phyloP scores from a whole-genome alignment of 345 rosid genomes.

The Limnanthes douglasii region DNA sequence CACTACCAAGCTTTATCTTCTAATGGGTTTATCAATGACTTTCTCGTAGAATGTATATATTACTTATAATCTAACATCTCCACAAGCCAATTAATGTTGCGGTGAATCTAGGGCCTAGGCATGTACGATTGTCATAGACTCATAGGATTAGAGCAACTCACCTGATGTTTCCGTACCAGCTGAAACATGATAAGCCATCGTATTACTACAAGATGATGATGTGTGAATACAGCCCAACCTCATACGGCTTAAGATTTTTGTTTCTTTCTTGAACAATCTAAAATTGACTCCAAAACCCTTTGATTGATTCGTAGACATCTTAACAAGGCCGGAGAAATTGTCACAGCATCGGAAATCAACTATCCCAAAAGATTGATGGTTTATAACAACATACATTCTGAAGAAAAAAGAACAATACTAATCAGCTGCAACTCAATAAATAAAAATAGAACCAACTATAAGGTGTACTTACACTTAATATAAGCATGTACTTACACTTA shows the following conservation, averaged over 20 bases:
- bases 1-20: not conserved
- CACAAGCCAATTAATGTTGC: too few relatives aligned
- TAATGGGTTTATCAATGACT: not conserved
- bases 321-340: constrained; percentile 2
- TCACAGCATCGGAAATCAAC: constrained; percentile 3
- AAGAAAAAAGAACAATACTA: not conserved
- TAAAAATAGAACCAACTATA: too few relatives aligned
- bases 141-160: not conserved
- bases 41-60: not conserved
- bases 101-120: not conserved
- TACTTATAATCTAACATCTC: too few relatives aligned
- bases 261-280: constrained; percentile 3
- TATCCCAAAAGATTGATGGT: constrained; percentile 4
- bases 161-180: constrained; percentile 5
- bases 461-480: too few relatives aligned
- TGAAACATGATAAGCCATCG: constrained; percentile 4
- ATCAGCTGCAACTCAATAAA: not conserved
- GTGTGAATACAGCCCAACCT: not conserved
- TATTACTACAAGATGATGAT: constrained; percentile 8
- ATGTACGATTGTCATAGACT: not conserved
- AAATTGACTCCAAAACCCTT: constrained; percentile 5
- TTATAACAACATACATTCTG: not conserved
- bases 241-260: not conserved
- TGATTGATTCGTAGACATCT: constrained; percentile 3
- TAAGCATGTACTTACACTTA: too few relatives aligned